phyloP scores from a whole-genome alignment of 108 stramenopile species.

The Cyclotella sp. region DNA sequence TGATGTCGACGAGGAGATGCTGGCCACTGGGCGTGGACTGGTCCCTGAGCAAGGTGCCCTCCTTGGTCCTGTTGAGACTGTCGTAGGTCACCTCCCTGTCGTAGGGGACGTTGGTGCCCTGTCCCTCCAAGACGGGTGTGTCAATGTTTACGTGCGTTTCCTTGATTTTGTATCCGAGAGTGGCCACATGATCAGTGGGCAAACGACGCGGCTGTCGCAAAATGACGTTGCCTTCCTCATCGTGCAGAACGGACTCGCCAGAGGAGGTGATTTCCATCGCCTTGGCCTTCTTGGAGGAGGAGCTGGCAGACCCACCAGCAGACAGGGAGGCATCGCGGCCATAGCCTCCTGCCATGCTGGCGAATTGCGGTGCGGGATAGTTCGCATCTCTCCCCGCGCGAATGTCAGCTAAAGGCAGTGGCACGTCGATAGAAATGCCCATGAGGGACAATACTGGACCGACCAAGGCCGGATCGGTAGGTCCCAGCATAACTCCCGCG shows the following conservation, averaged over 20 bases:
- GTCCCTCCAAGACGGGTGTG: slow-evolving; percentile 46
- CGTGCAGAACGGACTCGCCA: slow-evolving; percentile 8
- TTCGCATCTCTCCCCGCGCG: slow-evolving; percentile 1
- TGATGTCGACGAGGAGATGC: slow-evolving; percentile 85
- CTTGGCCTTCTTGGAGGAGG: slow-evolving; percentile 45
- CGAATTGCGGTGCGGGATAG: slow-evolving; percentile 1
- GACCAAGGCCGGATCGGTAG: slow-evolving; percentile 45
- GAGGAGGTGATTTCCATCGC: slow-evolving; percentile 2
- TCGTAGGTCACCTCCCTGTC: slow-evolving; percentile 29
- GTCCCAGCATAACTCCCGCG: slow-evolving; percentile 72
- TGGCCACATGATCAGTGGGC: slow-evolving; percentile 45
- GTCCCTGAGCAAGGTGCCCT: slow-evolving; percentile 26
- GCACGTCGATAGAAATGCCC: slow-evolving; percentile 24
- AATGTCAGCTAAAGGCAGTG: neutral
- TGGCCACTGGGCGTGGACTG: slow-evolving; percentile 69
- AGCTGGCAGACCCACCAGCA: slow-evolving; percentile 1
- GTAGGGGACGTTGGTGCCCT: slow-evolving; percentile 18
- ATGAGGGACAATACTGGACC: slow-evolving; percentile 32
- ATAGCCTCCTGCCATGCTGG: slow-evolving; percentile 14
- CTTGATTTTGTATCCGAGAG: slow-evolving; percentile 48
- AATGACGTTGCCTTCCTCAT: slow-evolving; percentile 27
- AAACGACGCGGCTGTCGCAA: slow-evolving; percentile 40
- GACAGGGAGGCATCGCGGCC: neutral
- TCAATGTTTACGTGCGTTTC: slow-evolving; percentile 52
- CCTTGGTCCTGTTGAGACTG: slow-evolving; percentile 1